A percentile compares a stretch with the other conserved stretches of the same genome.
Evolutionary conservation across 805 yeast genomes (phyloP).

Genomic region (Metschnikowia peoriensis): DNA sequence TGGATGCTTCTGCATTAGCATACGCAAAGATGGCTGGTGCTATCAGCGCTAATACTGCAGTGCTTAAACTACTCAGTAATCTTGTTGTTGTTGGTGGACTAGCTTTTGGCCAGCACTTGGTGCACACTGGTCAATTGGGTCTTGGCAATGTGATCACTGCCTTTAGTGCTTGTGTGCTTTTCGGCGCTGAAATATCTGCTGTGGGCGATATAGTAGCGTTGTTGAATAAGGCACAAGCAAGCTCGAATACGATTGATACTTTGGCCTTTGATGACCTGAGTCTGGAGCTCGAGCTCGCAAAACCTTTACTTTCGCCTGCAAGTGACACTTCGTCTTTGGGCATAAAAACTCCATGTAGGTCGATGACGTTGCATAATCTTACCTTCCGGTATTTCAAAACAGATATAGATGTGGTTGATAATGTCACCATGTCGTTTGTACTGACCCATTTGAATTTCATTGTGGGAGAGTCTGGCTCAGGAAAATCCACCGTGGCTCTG

Average conservation of each 20-base stretch:
- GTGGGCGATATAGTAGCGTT: slow-evolving; percentile 56
- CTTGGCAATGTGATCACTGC: slow-evolving; percentile 76
- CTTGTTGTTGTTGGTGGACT: slow-evolving; percentile 87
- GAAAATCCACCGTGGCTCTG: slow-evolving; percentile 79
- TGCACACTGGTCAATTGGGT: slow-evolving; percentile 46
- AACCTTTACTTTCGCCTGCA: not conserved
- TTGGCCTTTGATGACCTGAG: slow-evolving; percentile 21
- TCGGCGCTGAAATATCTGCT: slow-evolving; percentile 60
- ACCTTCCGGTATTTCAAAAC: slow-evolving; percentile 65
- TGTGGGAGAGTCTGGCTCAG: slow-evolving; percentile 89
- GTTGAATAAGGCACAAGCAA: slow-evolving; percentile 71
- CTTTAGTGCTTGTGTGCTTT: slow-evolving; percentile 73
- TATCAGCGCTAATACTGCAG: slow-evolving; percentile 54
- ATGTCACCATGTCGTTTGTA: slow-evolving; percentile 46
- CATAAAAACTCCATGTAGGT: not conserved
- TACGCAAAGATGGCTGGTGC: slow-evolving; percentile 47
- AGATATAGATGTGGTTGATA: slow-evolving; percentile 45
- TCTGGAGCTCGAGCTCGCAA: too few relatives aligned
- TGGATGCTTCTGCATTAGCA: slow-evolving; percentile 33
- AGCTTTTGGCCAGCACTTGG: slow-evolving; percentile 81
- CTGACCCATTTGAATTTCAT: slow-evolving; percentile 55
- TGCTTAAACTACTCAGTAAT: slow-evolving; percentile 55
- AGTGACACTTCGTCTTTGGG: slow-evolving; percentile 4
- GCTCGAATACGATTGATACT: slow-evolving; percentile 49
- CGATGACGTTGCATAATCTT: slow-evolving; percentile 35